Base-by-base conservation (phyloP, 345 rosid species). In the Dipteronia dyeriana region DNA sequence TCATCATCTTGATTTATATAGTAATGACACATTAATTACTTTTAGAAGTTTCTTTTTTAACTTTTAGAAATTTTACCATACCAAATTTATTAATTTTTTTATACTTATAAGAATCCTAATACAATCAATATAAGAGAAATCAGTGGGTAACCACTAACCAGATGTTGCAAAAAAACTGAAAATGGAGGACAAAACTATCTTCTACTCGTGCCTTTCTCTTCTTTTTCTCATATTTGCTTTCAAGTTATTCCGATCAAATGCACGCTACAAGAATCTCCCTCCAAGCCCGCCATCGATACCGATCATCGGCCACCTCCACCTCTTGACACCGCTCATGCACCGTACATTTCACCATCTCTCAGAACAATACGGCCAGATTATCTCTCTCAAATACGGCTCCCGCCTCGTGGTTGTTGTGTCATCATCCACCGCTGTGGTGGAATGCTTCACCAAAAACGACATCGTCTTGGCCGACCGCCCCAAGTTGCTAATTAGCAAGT, bases 381-480 rank as follows among this genome's bases (percentile, higher is more conserved):
- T 89, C 62, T 81, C 82, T 57, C 90, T 89, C 31, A 66, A 73
- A 19, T 77, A 88, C 20, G 89, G 89, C 2, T 71, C 83, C 20
- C 81, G 85, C 43, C 79, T 59, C 14, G 73, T 72, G 0, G 56
- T 84, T 9, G 83, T 89, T 3, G 76, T 86, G 4, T 45, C 90
- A 0, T 91, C 91, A 3, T 70, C 75, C 1, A 13, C 84, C 0
- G 14, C 66, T 2, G 89, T 77, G 19, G 79, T 85, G 61, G 91
- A 90, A 78, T 91, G 93, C 63, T 87, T 91, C 71, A 86, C 87
- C 23, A 82, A 77, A 17, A 87, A 87, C 61, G 90, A 90, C 68
- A 56, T 83, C 70, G 73, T 85, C 41, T 60, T 91, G 0, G 90
- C 91, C 2, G 75, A 86, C 66, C 87, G 91, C 1, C 88, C 89